Conservation (phyloP, 805 yeast species). For the Nakazawaea ambrosiae region DNA sequence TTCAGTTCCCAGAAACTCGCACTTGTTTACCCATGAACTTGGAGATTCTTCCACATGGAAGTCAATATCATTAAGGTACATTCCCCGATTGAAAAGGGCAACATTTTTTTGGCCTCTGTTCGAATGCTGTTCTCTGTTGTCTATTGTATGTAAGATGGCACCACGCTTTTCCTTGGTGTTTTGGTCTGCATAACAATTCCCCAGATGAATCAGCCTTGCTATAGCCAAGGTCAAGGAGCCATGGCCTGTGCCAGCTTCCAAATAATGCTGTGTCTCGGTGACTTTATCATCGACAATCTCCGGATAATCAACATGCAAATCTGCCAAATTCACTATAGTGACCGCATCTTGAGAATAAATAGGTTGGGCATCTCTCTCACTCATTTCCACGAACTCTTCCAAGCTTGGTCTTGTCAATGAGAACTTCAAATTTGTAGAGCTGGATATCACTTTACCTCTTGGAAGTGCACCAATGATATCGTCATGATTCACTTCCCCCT, state of each 20-base stretch:
- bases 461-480: slow-evolving; percentile 32
- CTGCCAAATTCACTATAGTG: slow-evolving; percentile 38
- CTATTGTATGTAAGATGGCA: slow-evolving; percentile 40
- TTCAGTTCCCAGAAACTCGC: slow-evolving; percentile 9
- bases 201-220: slow-evolving; percentile 34
- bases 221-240: slow-evolving; percentile 42
- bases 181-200: slow-evolving; percentile 28
- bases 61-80: slow-evolving; percentile 36
- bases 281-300: slow-evolving; percentile 20
- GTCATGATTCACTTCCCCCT: slow-evolving; percentile 27
- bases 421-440: slow-evolving; percentile 17
- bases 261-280: slow-evolving; percentile 15
- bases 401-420: slow-evolving; percentile 32
- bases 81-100: slow-evolving; percentile 32
- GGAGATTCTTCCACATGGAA: slow-evolving; percentile 37
- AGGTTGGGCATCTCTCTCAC: slow-evolving; percentile 41
- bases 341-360: slow-evolving; percentile 44
- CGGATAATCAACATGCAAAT: slow-evolving; percentile 37
- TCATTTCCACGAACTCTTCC: slow-evolving; percentile 38
- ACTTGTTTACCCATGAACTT: slow-evolving; percentile 27
- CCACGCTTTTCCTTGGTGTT: slow-evolving; percentile 26
- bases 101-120: slow-evolving; percentile 34
- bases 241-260: slow-evolving; percentile 53
- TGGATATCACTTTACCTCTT: slow-evolving; percentile 23
- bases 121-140: slow-evolving; percentile 31